Evolutionary conservation across 257 asterid species (phyloP).

Genomic region (Echites panduratus): DNA sequence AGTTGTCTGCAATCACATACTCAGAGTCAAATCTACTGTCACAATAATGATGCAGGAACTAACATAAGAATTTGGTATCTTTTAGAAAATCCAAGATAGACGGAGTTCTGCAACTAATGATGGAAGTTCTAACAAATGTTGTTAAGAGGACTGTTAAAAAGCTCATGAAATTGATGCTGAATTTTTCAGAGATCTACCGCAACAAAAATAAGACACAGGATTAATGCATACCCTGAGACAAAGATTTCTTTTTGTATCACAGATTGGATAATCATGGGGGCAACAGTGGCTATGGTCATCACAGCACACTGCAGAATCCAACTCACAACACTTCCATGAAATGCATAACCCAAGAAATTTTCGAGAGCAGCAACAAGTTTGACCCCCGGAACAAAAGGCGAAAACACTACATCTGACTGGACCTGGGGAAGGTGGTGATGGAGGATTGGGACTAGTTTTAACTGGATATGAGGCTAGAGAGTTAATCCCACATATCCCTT

Average conservation of each 20-base stretch:
- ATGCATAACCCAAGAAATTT: conserved; percentile 63
- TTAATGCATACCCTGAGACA: conserved; percentile 61
- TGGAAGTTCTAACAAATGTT: background rate
- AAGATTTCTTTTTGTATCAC: conserved; percentile 44
- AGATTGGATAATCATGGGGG: conserved; percentile 73
- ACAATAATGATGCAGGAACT: background rate
- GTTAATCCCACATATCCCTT: conserved; percentile 85
- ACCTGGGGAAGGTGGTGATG: conserved; percentile 60
- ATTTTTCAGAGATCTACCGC: background rate
- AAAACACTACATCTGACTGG: conserved; percentile 64
- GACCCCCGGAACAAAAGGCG: conserved; percentile 59
- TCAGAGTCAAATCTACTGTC: background rate
- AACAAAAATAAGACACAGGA: background rate
- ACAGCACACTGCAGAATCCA: conserved; percentile 75
- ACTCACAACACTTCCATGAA: conserved; percentile 73
- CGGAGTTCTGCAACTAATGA: background rate
- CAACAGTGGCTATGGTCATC: conserved; percentile 61
- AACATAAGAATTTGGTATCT: background rate
- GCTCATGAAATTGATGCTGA: no score
- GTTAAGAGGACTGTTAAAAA: background rate
- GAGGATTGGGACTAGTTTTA: conserved; percentile 87
- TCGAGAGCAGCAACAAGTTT: conserved; percentile 79
- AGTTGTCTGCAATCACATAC: conserved; percentile 36
- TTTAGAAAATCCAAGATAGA: background rate
- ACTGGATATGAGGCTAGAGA: conserved; percentile 79